Conservation (phyloP, 345 rosid species). For the Viola odorata region DNA sequence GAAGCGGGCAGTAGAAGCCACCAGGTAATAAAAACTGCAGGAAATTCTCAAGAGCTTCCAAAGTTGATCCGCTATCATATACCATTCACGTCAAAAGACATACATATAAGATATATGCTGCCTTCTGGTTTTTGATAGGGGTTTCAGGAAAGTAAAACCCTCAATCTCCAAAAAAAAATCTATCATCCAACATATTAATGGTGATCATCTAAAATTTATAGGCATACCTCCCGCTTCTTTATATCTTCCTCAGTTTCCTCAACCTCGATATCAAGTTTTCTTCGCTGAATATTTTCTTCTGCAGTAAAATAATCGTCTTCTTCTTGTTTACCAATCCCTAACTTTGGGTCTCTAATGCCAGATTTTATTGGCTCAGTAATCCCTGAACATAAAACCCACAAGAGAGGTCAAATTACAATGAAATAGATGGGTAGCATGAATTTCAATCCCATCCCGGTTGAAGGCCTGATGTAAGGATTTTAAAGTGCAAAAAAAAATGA, state of each 20-base stretch:
- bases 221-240: slow-evolving; percentile 95
- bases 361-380: slow-evolving; percentile 90
- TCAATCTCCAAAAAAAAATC: slow-evolving; percentile 44
- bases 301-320: slow-evolving; percentile 94
- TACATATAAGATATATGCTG: slow-evolving; percentile 65
- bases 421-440: not conserved
- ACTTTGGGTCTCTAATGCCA: slow-evolving; percentile 84
- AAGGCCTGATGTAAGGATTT: not conserved
- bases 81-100: slow-evolving; percentile 75
- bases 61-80: slow-evolving; percentile 69
- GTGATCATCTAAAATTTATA: slow-evolving; percentile 22
- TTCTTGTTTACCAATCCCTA: slow-evolving; percentile 96
- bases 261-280: slow-evolving; percentile 77
- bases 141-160: slow-evolving; percentile 55
- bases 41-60: slow-evolving; percentile 78
- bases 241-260: slow-evolving; percentile 85
- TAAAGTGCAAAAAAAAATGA: not conserved
- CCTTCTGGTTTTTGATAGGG: slow-evolving; percentile 60
- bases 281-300: slow-evolving; percentile 91
- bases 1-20: slow-evolving; percentile 99
- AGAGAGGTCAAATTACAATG: not conserved
- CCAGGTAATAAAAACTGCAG: slow-evolving; percentile 99
- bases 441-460: not conserved
- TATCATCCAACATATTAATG: slow-evolving; percentile 14
- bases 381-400: slow-evolving; percentile 34